Percentiles rank a stretch among this genome's conserved stretches.
phyloP scores from a whole-genome alignment of 1,139 yeast genomes.

The Blastobotrys capitulatus region DNA sequence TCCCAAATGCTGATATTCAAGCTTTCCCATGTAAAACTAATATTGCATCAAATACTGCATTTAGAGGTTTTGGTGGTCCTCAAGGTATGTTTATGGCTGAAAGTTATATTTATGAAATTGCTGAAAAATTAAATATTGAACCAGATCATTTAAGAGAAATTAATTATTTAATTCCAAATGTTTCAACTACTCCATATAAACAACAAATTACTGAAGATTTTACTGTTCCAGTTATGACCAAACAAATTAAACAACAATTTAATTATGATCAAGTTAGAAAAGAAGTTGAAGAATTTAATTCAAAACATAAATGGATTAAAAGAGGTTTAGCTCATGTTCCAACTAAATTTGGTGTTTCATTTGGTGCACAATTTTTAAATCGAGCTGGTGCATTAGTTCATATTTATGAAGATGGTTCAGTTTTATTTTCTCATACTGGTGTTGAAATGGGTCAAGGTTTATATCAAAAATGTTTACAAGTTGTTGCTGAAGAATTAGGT shows the following conservation, averaged over 20 bases:
- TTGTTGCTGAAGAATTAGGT: slow-evolving; percentile 39
- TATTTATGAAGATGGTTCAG: slow-evolving; percentile 42
- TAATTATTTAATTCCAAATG: slow-evolving; percentile 34
- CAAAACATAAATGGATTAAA: slow-evolving; percentile 39
- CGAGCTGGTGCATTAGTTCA: slow-evolving; percentile 45
- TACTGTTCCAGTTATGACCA: slow-evolving; percentile 35
- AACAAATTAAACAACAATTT: slow-evolving; percentile 33
- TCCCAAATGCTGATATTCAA: slow-evolving; percentile 37
- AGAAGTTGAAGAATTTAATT: slow-evolving; percentile 38
- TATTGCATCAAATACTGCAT: slow-evolving; percentile 44
- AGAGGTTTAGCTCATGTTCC: slow-evolving; percentile 43
- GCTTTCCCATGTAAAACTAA: slow-evolving; percentile 41
- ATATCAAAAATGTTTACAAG: slow-evolving; percentile 43
- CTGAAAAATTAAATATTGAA: slow-evolving; percentile 37
- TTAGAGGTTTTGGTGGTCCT: slow-evolving; percentile 45
- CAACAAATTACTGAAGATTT: slow-evolving; percentile 40
- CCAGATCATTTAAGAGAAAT: slow-evolving; percentile 36
- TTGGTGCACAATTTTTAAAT: slow-evolving; percentile 41
- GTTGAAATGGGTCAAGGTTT: slow-evolving; percentile 49
- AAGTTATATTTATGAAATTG: slow-evolving; percentile 35
- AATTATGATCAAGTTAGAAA: slow-evolving; percentile 33
- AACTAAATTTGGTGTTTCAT: slow-evolving; percentile 43
- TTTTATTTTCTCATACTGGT: slow-evolving; percentile 42
- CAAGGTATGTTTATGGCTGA: slow-evolving; percentile 44
- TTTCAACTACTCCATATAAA: slow-evolving; percentile 37